phyloP scores from a whole-genome alignment of 78 protist species.

The Dictyostelium brefeldianum region DNA sequence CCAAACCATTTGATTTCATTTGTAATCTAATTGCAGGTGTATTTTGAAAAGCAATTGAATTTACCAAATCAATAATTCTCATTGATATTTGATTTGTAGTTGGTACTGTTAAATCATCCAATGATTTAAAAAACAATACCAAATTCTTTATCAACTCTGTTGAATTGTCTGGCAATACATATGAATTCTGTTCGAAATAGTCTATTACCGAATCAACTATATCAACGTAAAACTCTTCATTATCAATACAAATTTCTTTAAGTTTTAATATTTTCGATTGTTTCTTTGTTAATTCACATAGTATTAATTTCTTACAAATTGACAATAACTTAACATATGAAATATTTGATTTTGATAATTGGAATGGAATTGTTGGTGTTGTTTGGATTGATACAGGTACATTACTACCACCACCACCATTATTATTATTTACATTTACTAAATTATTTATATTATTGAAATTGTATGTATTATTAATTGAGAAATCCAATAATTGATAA shows the following conservation, averaged over 20 bases:
- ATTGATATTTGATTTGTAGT: constrained; percentile 31
- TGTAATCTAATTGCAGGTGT: constrained; percentile 47
- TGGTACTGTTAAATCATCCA: constrained; percentile 73
- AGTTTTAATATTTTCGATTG: constrained; percentile 47
- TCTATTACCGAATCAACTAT: constrained; percentile 52
- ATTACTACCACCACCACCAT: background rate
- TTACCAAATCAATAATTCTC: constrained; percentile 57
- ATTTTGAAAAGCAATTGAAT: constrained; percentile 55
- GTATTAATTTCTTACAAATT: constrained; percentile 45
- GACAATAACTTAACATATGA: constrained; percentile 23
- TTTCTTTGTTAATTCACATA: constrained; percentile 41
- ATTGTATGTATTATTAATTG: background rate
- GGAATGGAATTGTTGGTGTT: background rate
- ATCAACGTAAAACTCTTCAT: constrained; percentile 67
- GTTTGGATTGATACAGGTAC: background rate
- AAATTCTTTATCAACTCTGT: constrained; percentile 59
- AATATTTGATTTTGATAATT: constrained; percentile 6
- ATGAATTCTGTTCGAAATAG: constrained; percentile 33
- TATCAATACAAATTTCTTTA: constrained; percentile 72
- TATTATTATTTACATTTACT: background rate
- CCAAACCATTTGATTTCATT: constrained; percentile 69
- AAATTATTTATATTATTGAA: background rate
- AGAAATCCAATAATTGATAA: constrained; percentile 36
- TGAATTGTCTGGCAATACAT: constrained; percentile 36
- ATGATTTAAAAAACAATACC: constrained; percentile 40